Percentiles rank a stretch among this genome's conserved stretches.
These are phyloP conservation scores for Didymella keratinophila DNA, from an alignment of 2,329 filamentous ascomycete genomes.

Conservation along the genomic window DNA sequence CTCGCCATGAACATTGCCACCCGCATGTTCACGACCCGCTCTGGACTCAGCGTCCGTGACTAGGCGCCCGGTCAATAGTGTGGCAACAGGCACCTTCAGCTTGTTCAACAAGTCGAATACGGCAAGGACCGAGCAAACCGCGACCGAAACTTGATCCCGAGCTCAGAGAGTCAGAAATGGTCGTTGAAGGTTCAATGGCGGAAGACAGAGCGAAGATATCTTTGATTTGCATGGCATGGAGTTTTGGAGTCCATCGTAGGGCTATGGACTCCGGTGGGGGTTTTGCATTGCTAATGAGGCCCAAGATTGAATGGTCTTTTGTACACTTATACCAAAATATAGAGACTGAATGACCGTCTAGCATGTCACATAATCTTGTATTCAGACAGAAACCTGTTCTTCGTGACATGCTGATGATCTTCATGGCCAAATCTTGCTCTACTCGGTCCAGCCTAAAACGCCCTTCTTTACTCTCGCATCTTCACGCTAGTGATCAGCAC, in stretches of 20 bases:
- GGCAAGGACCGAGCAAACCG: background rate
- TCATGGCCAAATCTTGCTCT: background rate
- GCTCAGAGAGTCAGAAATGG: background rate
- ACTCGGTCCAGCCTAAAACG: background rate
- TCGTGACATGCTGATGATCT: background rate
- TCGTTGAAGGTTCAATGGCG: background rate
- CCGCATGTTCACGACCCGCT: conserved; percentile 92
- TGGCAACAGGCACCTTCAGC: background rate
- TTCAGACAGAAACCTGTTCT: background rate
- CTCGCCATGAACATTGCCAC: conserved; percentile 98
- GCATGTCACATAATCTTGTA: background rate
- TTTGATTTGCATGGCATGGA: conserved; percentile 21
- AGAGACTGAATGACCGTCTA: conserved; percentile 10
- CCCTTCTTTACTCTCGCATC: too few species aligned
- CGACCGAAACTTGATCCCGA: too few species aligned
- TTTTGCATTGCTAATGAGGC: conserved; percentile 4
- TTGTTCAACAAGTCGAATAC: background rate
- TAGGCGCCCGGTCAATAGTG: conserved; percentile 22
- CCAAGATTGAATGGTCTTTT: conserved; percentile 8
- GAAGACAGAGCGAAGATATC: background rate
- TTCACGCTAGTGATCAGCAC: too few species aligned
- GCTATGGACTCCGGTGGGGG: background rate
- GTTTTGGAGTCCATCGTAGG: conserved; percentile 12
- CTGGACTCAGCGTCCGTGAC: conserved; percentile 73
- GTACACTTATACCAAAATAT: conserved; percentile 8